Conservation (phyloP, 345 rosid genomes). For the Citrus unshiu region DNA sequence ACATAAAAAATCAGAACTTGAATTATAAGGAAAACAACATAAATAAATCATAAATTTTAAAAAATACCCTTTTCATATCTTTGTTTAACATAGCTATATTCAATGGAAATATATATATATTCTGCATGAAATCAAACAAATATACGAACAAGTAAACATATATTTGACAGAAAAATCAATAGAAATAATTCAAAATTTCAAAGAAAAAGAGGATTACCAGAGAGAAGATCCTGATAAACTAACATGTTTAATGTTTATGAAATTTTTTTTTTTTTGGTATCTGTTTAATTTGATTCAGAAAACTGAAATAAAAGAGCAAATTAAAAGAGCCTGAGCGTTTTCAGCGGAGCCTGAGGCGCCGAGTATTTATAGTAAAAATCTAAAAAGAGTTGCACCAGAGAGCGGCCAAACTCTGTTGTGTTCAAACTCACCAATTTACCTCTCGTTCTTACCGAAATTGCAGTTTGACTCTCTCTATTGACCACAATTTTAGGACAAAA, state of each 20-base stretch:
- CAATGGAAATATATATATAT: not conserved
- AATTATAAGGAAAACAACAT: no score
- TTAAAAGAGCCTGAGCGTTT: not conserved
- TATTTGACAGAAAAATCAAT: not conserved
- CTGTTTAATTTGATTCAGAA: not conserved
- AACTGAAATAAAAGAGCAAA: not conserved
- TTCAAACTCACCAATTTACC: not conserved
- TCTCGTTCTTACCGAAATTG: not conserved
- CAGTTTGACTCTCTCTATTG: not conserved
- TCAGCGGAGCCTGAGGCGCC: not conserved
- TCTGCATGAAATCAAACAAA: not conserved
- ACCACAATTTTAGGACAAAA: not conserved
- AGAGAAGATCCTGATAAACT: slow-evolving; percentile 11
- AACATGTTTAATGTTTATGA: not conserved
- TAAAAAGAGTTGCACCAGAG: not conserved
- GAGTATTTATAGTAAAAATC: slow-evolving; percentile 10
- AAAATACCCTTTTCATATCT: not conserved
- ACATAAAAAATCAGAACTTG: no score
- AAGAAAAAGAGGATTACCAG: slow-evolving; percentile 5
- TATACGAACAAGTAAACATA: not conserved
- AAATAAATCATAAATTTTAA: not conserved
- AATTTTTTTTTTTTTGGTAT: not conserved
- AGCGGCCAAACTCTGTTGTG: not conserved
- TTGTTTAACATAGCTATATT: not conserved
- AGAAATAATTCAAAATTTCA: not conserved